phyloP scores from a whole-genome alignment of 2,329 filamentous ascomycete species.

The Colletotrichum sp. region DNA sequence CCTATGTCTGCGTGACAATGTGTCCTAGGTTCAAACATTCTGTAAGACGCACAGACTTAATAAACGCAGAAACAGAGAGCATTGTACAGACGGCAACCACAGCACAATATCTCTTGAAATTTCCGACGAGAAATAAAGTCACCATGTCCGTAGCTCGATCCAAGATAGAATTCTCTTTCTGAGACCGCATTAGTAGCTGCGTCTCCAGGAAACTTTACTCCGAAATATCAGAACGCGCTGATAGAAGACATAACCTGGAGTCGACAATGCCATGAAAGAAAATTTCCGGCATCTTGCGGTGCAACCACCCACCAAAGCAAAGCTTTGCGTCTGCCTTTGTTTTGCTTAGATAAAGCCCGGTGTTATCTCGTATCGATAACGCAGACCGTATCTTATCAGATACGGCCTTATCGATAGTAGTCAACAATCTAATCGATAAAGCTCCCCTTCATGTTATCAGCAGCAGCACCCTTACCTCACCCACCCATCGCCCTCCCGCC shows the following conservation, averaged over 20 bases:
- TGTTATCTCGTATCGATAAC: neutral
- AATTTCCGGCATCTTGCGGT: neutral
- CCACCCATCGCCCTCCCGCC: neutral
- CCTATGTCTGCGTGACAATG: neutral
- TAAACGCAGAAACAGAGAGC: neutral
- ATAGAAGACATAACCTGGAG: neutral
- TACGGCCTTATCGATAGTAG: neutral
- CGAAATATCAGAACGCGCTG: neutral
- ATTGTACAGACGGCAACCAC: neutral
- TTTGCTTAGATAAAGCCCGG: neutral
- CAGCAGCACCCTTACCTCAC: neutral
- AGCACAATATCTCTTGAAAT: neutral
- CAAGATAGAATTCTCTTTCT: too few relatives aligned
- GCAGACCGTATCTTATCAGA: too few relatives aligned
- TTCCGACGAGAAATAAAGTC: neutral
- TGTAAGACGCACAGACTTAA: neutral
- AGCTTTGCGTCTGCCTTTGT: neutral
- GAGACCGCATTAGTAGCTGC: neutral
- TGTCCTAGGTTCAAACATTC: neutral
- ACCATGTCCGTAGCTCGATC: too few relatives aligned
- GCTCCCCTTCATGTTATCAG: neutral
- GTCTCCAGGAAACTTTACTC: neutral
- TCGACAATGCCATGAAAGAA: neutral
- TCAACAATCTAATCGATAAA: neutral
- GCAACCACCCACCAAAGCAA: neutral